Conservation (phyloP, 768 basidiomycete genomes). For the Saitozyma podzolica region DNA sequence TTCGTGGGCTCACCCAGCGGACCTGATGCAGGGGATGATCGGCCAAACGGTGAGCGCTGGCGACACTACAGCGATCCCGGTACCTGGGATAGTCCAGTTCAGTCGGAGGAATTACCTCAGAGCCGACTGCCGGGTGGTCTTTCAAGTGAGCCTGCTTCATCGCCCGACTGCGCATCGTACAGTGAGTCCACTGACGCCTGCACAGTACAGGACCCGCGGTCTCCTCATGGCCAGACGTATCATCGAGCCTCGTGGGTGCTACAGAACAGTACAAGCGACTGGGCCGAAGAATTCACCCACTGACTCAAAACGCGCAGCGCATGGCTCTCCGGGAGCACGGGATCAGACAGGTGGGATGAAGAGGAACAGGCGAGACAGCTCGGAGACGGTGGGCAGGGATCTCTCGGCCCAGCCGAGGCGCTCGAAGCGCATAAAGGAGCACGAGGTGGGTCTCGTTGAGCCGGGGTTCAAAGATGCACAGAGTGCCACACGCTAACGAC, state of each 20-base stretch:
- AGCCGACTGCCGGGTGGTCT: background rate
- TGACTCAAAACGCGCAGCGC: too few species aligned
- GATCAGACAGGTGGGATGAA: background rate
- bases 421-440: background rate
- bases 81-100: background rate
- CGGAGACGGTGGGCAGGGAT: background rate
- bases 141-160: background rate
- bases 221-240: background rate
- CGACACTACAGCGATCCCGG: background rate
- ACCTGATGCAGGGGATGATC: background rate
- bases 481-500: background rate
- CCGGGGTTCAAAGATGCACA: background rate
- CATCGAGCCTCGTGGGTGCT: background rate
- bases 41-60: background rate
- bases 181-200: background rate
- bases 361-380: background rate
- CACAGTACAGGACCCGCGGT: background rate
- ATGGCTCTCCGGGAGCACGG: background rate
- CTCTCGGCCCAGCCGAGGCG: background rate
- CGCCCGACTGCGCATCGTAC: background rate
- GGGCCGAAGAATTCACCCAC: too few species aligned
- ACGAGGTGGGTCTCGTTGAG: background rate
- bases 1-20: too few species aligned
- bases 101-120: background rate
- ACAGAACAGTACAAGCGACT: background rate